Evolutionary conservation across 2,329 filamentous ascomycete genomes (phyloP), one percentile per base, ranked within the genome.

Genomic region (Alternaria dauci): DNA sequence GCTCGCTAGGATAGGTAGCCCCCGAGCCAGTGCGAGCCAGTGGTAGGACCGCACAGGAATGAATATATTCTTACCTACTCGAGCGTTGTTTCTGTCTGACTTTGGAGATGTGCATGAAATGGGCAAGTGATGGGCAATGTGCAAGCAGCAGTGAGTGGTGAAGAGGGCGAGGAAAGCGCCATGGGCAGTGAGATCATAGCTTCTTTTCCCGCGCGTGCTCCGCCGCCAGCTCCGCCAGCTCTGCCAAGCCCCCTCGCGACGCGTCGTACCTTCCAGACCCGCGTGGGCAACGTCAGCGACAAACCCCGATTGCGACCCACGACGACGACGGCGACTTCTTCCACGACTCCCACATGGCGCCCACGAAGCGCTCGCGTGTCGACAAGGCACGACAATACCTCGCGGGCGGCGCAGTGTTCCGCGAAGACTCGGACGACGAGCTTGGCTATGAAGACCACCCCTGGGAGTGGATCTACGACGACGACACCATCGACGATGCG

Each of bases 381-480:
- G 80, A 84, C 62, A 77, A 81, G 55, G 84, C 83, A 28, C 80
- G 82, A 44, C 79, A 81, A 48, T 81, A 75, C 72, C 82, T 89
- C 59, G 85, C 80, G 61, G 87, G 78, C 67, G 87, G 87, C 46
- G 90, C 89, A 30, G 83, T 93, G 11, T 80, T 83, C 7, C 85
- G 91, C 70, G 91, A 95, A 62, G 91, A 96, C 76, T 96, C 92
- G 0, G 93, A 96, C 76, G 93, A 96, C 78, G 94, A 97, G 77
- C 86, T 96, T 26, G 82, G 82, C 52, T 76, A 79, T 54, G 82
- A 84, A 62, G 82, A 84, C 68, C 78, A 78, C 60, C 82, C 82
- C 6, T 85, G 82, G 82, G 79, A 84, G 71, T 84, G 82, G 81
- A 80, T 84, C 26, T 93, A 94, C 78, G 74, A 76, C 36, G 67